Base-by-base conservation (phyloP, 164 flowering plant genomes). In the Houttuynia cordata region DNA sequence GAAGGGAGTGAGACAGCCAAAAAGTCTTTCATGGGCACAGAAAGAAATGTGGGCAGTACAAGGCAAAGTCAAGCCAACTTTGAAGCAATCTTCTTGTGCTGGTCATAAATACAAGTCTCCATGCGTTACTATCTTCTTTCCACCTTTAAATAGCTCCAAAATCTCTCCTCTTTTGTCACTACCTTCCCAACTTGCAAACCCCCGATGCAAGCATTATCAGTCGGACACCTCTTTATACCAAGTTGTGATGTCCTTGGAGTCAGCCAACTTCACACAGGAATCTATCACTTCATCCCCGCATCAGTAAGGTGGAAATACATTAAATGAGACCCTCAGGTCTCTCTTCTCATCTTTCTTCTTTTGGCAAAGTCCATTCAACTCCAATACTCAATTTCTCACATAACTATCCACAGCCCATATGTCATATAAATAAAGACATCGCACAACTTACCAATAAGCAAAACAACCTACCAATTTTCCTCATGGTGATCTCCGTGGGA, bases 141-240 rank as follows among this genome's bases (percentile, higher is more conserved):
- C 49, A 42, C 49, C 17, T 14, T 42, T 57, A 39, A n/a, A 37
- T 58, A 23, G 53, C 62, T 59, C 24, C 23, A 24, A n/a, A n/a
- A 49, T 10, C 30, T 53, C 34, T 10, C 39, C 59, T 15, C 12
- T 57, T 60, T 63, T 63, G 67, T 68, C 66, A 52, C 40, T 54
- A 59, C 34, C 53, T 42, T 22, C 60, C 53, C 69, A 60, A 66
- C 56, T 60, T 66, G 64, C 56, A 66, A 49, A 47, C 47, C 50
- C 53, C 45, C 60, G 69, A 66, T 56, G 69, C 55, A 60, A 60
- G 69, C 60, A 60, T 24, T 49, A 47, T 15, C 57, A 52, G 23
- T 8, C 55, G 23, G n/a, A 52, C 55, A 30, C 23, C 55, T 52
- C 23, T 52, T 41, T 53, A 52, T 60, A 30, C 60, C 19, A 55